Evolutionary conservation across 2,329 filamentous ascomycete genomes (phyloP).

Genomic region (Fusarium pseudocircinatum): DNA sequence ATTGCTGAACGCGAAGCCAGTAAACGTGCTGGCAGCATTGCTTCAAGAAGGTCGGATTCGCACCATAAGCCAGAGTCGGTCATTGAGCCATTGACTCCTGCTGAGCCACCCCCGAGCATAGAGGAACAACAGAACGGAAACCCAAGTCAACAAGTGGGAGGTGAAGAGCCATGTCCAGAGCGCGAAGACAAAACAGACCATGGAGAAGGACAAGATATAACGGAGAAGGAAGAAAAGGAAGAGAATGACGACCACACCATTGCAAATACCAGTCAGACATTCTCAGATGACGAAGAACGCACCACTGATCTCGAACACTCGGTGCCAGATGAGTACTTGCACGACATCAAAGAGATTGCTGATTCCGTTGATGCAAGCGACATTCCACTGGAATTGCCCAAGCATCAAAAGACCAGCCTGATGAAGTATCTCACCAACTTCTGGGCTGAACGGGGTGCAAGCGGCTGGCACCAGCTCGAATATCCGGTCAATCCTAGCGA

Average conservation of each 20-base stretch:
- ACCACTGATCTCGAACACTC: constrained; percentile 78
- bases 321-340: constrained; percentile 73
- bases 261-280: constrained; percentile 58
- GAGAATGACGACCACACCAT: constrained; percentile 45
- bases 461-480: constrained; percentile 90
- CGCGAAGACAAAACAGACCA: constrained; percentile 15
- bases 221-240: constrained; percentile 41
- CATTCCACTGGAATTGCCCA: constrained; percentile 79
- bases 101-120: constrained; percentile 33
- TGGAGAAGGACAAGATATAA: constrained; percentile 37
- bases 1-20: constrained; percentile 45
- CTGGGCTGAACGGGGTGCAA: constrained; percentile 97
- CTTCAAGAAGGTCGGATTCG: constrained; percentile 45
- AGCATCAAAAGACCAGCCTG: constrained; percentile 90
- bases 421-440: constrained; percentile 98
- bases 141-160: constrained; percentile 44
- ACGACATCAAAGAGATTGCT: constrained; percentile 69
- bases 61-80: constrained; percentile 24
- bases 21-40: constrained; percentile 40
- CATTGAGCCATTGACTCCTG: constrained; percentile 37
- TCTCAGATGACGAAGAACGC: constrained; percentile 74
- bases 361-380: constrained; percentile 71
- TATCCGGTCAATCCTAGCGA: constrained; percentile 90
- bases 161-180: constrained; percentile 42
- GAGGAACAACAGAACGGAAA: constrained; percentile 38